Evolutionary conservation across 805 yeast genomes (phyloP).

Genomic region (Saccharomyces kudriavzevii): DNA sequence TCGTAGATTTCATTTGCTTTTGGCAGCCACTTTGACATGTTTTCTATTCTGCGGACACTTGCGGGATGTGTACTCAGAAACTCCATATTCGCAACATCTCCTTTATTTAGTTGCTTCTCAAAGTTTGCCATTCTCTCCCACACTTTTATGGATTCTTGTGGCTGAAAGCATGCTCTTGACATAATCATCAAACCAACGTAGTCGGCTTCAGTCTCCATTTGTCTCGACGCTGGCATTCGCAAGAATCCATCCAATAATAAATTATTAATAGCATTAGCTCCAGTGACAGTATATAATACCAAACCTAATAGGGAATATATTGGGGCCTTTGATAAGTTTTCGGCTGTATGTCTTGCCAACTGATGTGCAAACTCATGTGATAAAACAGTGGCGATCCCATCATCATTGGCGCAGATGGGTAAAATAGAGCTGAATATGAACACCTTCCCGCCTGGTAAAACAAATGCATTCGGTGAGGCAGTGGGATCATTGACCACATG

Average conservation of each 20-base stretch:
- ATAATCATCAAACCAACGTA: slow-evolving; percentile 86
- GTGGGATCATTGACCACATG: slow-evolving; percentile 65
- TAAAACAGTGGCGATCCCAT: slow-evolving; percentile 90
- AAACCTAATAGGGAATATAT: slow-evolving; percentile 49
- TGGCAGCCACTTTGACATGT: slow-evolving; percentile 62
- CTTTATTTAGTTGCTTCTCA: slow-evolving; percentile 32
- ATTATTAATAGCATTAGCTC: slow-evolving; percentile 45
- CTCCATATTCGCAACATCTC: slow-evolving; percentile 37
- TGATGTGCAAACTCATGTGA: slow-evolving; percentile 94
- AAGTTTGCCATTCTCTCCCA: slow-evolving; percentile 74
- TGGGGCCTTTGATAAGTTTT: slow-evolving; percentile 72
- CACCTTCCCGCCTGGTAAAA: slow-evolving; percentile 91
- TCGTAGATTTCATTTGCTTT: slow-evolving; percentile 31
- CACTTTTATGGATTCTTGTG: slow-evolving; percentile 60
- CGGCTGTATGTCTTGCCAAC: slow-evolving; percentile 85
- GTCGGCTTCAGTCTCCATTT: slow-evolving; percentile 95
- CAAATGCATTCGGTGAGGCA: slow-evolving; percentile 93
- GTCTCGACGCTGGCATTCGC: slow-evolving; percentile 79
- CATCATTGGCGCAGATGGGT: slow-evolving; percentile 71
- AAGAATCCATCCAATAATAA: slow-evolving; percentile 48
- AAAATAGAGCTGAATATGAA: slow-evolving; percentile 77
- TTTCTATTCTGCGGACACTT: slow-evolving; percentile 58
- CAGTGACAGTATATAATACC: slow-evolving; percentile 51
- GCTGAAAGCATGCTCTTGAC: slow-evolving; percentile 83
- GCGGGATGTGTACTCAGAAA: slow-evolving; percentile 87